Evolutionary conservation across 2,329 filamentous ascomycete species (phyloP), one percentile per base, ranked within the genome.

Genomic region (Trichoderma gracile): DNA sequence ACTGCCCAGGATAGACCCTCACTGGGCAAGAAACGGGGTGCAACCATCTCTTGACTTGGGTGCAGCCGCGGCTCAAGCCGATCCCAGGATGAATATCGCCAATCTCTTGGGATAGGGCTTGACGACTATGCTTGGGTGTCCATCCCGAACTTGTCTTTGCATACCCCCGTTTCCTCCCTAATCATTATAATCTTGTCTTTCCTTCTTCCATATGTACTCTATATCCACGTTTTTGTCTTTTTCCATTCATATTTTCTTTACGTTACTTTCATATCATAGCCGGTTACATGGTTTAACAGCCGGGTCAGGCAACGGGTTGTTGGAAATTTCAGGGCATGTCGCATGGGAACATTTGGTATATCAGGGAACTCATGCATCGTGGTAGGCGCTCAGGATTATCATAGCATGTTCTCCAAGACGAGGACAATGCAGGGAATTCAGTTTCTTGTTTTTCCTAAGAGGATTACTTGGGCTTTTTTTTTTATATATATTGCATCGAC

Each of bases 71-170:
- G 3, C 15, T 25, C 47, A 21, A 17, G 46, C n/a, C 7, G 57
- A 60, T 10, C 21, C 57, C 3, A 42, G 57, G 27, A 60, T 60
- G 57, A 15, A 21, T 7, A 50, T 60, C n/a, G 46, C 46, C 17
- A 60, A 23, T 5, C 15, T 60, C 12, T 30, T 52, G 6, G 23
- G 10, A 17, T 60, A 60, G 23, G 10, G 21, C 9, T n/a, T 12
- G 9, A 14, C 17, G 15, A 15, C 1, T 8, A 25, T 38, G 17
- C 50, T 15, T 54, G 19, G 38, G 9, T 17, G 15, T 4, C 19
- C 40, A 25, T 38, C 19, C 9, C 25, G 25, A 27, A 27, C 7
- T 6, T 27, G 5, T 27, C 25, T 27, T 27, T 6, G 25, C 25
- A 27, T 27, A 27, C 25, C 7, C 25, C 6, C 21, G 15, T 38